Evolutionary conservation across 1,284 basidiomycete genomes (phyloP).

Genomic region (Ceratobasidium sp.): DNA sequence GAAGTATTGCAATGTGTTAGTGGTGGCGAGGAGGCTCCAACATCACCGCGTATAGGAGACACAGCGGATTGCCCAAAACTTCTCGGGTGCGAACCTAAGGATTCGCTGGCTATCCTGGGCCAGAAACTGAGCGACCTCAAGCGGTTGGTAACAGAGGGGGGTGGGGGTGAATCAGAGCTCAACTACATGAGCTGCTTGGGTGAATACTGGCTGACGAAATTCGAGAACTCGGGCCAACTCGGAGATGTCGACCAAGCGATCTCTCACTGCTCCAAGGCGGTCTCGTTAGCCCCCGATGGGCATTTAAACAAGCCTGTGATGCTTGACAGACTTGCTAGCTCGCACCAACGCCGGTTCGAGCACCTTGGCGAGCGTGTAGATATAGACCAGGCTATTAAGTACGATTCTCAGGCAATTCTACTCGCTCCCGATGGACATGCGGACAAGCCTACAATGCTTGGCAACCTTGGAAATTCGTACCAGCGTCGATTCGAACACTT

Average conservation of each 20-base stretch:
- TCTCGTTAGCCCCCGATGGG: neutral
- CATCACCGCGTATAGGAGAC: neutral
- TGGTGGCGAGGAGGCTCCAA: too few species aligned
- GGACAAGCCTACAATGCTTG: neutral
- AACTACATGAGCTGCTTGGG: too few species aligned
- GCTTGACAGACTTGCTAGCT: neutral
- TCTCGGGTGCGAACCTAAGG: neutral
- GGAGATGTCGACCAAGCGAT: neutral
- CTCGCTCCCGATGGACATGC: neutral
- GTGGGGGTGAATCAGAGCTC: too few species aligned
- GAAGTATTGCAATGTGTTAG: too few species aligned
- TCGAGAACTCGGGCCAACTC: neutral
- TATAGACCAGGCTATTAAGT: neutral
- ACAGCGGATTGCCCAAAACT: neutral
- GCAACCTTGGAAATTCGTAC: neutral
- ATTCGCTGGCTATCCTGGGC: too few species aligned
- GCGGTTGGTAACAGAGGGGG: too few species aligned
- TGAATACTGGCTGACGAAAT: neutral
- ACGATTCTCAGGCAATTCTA: too few species aligned
- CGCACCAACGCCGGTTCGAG: neutral
- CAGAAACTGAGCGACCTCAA: too few species aligned
- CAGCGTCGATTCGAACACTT: slow-evolving; percentile 6
- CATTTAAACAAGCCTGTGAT: neutral
- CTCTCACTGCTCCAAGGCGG: neutral
- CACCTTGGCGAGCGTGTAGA: neutral